Evolutionary conservation across 2,329 filamentous ascomycete genomes (phyloP).

Genomic region (Diaporthe sp.): DNA sequence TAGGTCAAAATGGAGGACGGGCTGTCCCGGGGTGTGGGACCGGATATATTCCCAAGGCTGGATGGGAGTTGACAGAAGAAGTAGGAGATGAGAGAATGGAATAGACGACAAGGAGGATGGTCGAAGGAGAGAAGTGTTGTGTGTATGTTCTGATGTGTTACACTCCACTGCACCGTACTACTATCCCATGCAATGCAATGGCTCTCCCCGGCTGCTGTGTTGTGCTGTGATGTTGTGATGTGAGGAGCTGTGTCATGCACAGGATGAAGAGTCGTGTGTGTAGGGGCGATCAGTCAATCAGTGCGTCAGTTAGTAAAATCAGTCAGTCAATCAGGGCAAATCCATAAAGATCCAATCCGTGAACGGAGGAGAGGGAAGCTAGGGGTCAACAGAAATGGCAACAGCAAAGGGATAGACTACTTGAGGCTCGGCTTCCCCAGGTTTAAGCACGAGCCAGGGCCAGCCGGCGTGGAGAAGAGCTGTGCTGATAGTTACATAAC

Average conservation of each 20-base stretch:
- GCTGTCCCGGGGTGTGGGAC: conserved; percentile 10
- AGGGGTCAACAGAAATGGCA: not conserved
- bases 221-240: too few species aligned
- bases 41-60: too few species aligned
- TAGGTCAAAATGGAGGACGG: not conserved
- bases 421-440: conserved; percentile 32
- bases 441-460: conserved; percentile 26
- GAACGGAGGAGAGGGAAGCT: not conserved
- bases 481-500: conserved; percentile 30
- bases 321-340: not conserved
- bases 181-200: not conserved
- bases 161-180: not conserved
- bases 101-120: not conserved
- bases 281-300: not conserved
- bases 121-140: not conserved
- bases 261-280: not conserved
- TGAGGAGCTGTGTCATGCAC: not conserved
- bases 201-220: not conserved
- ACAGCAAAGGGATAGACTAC: not conserved
- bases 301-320: not conserved
- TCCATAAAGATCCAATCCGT: not conserved
- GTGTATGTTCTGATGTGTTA: not conserved
- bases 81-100: not conserved
- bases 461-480: not conserved
- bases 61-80: not conserved